Base-by-base conservation (phyloP, 208 protist species). In the Leishmania braziliensis region DNA sequence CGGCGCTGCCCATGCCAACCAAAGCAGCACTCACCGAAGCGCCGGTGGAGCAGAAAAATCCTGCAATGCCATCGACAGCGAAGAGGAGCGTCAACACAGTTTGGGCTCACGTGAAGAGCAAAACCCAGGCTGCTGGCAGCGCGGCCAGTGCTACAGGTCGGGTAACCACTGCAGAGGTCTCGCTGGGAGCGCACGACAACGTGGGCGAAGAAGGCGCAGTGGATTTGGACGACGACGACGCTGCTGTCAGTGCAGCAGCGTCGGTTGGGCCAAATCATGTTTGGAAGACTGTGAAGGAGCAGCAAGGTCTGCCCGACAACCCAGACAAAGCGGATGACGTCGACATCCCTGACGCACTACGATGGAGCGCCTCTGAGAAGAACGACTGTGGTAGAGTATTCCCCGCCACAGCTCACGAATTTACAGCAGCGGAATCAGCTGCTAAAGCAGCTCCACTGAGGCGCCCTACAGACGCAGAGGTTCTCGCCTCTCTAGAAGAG, bases 71-170 rank as follows among this genome's bases (percentile, higher is more conserved):
- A 39, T 58, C 33, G 33, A n/a, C 36, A 18, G 29, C 54, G 14
- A 65, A 50, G 48, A 63, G 23, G 18, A 50, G 23, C 16, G 74
- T 78, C 36, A 78, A 65, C 20, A n/a, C 72, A 39, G 72, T 76
- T 12, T 76, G 72, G 72, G 72, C 72, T 39, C 72, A 76, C 33
- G 72, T 76, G 29, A 76, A 62, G 51, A 76, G 20, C 3, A 33
- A 46, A 1, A 23, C 33, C n/a, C 51, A 1, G 14, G 20, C n/a
- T 62, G 51, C 51, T 0, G 72, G 6, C 51, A 46, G 26, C 12
- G 51, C 14, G 4, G 43, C 26, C 43, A 26, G 39, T 9, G 39
- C 39, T 54, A 26, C 20, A 29, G 69, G 10, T 2, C 14, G 16
- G 69, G 48, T 48, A 51, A 46, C 69, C 33, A 10, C 72, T 58